A percentile compares a stretch with the other conserved stretches of the same genome.
These are phyloP conservation scores for Tremella yokohamensis DNA, from an alignment of 768 basidiomycete species.

Conservation along the genomic window DNA sequence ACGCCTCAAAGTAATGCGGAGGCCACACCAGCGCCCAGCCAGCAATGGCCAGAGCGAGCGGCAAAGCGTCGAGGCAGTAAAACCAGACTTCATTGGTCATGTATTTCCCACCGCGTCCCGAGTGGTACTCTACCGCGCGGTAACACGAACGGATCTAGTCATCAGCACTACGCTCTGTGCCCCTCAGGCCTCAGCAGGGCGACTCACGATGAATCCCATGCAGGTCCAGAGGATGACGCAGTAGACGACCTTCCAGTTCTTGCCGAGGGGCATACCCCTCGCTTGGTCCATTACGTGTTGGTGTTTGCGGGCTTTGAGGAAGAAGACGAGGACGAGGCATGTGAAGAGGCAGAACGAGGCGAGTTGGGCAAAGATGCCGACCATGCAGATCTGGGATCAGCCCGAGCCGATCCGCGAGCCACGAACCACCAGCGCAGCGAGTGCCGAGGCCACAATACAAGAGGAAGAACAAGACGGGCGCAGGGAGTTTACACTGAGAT, in stretches of 20 bases:
- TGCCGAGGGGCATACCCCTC: neutral
- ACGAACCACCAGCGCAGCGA: no score
- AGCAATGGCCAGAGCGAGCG: constrained; percentile 61
- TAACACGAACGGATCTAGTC: constrained; percentile 61
- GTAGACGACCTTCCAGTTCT: constrained; percentile 63
- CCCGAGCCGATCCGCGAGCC: no score
- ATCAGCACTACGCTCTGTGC: no score
- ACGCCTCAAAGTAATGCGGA: constrained; percentile 46
- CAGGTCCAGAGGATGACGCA: constrained; percentile 59
- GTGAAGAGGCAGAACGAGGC: constrained; percentile 57
- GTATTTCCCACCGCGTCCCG: constrained; percentile 63
- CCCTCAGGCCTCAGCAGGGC: neutral
- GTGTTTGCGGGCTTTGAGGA: constrained; percentile 33
- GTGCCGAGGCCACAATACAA: no score
- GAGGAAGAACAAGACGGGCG: neutral
- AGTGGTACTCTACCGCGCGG: constrained; percentile 59
- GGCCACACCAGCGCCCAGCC: constrained; percentile 67
- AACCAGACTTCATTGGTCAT: constrained; percentile 62
- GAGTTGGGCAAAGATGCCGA: constrained; percentile 55
- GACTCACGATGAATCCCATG: constrained; percentile 63
- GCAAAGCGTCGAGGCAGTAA: constrained; percentile 66
- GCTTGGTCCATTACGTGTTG: neutral
- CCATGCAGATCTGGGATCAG: constrained; percentile 2
- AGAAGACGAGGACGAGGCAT: constrained; percentile 35
- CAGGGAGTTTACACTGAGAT: neutral